Conservation (phyloP, 495 filamentous ascomycete genomes). For the Friedmanniomyces endolithicus region DNA sequence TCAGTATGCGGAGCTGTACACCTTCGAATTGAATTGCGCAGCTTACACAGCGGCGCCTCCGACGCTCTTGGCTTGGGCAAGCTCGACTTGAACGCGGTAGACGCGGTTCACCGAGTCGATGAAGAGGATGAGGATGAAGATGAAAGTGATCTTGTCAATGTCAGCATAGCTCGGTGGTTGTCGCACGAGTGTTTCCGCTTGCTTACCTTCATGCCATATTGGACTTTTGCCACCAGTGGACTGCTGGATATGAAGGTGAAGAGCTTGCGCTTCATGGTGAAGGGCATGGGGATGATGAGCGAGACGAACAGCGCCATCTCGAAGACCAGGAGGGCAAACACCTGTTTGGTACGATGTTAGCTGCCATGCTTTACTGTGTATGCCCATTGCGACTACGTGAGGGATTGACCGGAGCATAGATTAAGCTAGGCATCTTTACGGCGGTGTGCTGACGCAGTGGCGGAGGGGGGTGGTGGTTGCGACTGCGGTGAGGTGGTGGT, state of each 20-base stretch:
- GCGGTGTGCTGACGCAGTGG: background rate
- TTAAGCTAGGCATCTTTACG: slow-evolving; percentile 27
- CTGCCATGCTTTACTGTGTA: background rate
- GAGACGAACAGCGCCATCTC: slow-evolving; percentile 92
- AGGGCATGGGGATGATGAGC: slow-evolving; percentile 84
- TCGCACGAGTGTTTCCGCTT: too few species aligned
- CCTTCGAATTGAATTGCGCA: background rate
- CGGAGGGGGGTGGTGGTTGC: background rate
- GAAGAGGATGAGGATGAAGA: slow-evolving; percentile 96
- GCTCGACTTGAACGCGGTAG: slow-evolving; percentile 86
- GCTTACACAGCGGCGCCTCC: slow-evolving; percentile 38
- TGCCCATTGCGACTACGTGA: background rate
- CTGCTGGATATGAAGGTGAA: slow-evolving; percentile 92
- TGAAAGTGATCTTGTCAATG: slow-evolving; percentile 70
- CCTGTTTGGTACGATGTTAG: slow-evolving; percentile 33
- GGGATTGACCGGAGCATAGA: slow-evolving; percentile 29
- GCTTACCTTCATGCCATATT: slow-evolving; percentile 67
- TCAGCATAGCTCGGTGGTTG: background rate
- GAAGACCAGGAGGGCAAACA: slow-evolving; percentile 79
- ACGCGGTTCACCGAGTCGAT: slow-evolving; percentile 98
- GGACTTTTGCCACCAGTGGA: slow-evolving; percentile 61
- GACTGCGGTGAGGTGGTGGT: background rate
- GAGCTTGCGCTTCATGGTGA: slow-evolving; percentile 70
- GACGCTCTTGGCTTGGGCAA: slow-evolving; percentile 47
- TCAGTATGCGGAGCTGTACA: slow-evolving; percentile 1